Base-by-base conservation (phyloP, 768 basidiomycete genomes). In the Suillus bovinus region DNA sequence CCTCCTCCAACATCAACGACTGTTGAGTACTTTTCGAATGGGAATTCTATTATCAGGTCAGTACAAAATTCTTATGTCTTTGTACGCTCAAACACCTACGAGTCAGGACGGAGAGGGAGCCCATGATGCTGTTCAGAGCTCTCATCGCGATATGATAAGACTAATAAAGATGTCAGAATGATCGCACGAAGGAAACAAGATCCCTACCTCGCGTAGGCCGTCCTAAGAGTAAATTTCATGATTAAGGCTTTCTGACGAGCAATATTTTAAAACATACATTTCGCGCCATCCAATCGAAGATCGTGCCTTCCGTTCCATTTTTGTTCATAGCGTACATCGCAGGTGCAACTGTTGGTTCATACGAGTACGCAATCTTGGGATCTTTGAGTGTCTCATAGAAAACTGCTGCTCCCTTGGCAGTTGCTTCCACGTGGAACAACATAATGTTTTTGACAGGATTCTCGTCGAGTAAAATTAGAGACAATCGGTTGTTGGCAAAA, bases 1-100 rank as follows among this genome's bases (percentile, higher is more conserved):
- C 76, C 71, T 46, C 76, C 76, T 10, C 76, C 77, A 7, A 78
- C 68, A 56, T 78, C 77, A 33, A 76, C 73, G 9, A 77, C 59
- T 10, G 68, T 69, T 0, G 74, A 69, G 50, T 69, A 68, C 27
- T 65, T 34, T 34, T 34, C 33, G 33, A 34, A 34, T 34, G 33
- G 33, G 33, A 34, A 34, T 34, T 34, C 33, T 34, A 34, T 34
- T 10, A 34, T 34, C 33, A 34, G 33, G 33, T 34, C 10, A 34
- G 33, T 10, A 2, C 33, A 10, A 34, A 10, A 34, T 3, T 34
- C 33, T 34, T 2, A 7, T 10, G 2, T 34, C 33, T 34, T 34
- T 9, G 10, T 10, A 3, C 10, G 33, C 33, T 34, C 33, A 34
- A 34, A 10, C 10, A 34, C 33, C 10, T 34, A 34, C 33, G 33